Base-by-base conservation (phyloP, 169 alveolate species). In the Besnoitia besnoiti region DNA sequence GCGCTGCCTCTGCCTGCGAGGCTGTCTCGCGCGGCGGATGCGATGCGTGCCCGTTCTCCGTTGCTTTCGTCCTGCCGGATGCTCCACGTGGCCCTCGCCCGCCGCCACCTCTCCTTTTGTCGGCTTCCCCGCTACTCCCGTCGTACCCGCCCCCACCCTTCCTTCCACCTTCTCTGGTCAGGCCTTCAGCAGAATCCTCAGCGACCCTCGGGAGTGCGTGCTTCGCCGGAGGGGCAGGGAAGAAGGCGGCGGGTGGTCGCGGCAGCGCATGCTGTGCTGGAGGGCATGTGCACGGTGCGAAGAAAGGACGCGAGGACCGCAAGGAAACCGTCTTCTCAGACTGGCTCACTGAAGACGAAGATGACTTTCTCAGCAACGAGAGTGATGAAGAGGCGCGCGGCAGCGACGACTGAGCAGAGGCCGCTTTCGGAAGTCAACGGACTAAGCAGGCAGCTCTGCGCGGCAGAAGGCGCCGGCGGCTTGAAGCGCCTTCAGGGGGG, bases 311-410 rank as follows among this genome's bases (percentile, higher is more conserved):
- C 12, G 87, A 42, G 21, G 87, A 46, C 12, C 87, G 0, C 35
- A 42, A 37, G 35, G 61, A 77, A 42, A 77, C 59, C 35, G 87
- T 44, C 33, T 77, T 77, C n/a, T 77, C 87, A 4, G 87, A 77
- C 62, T 77, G 87, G 87, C 87, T 77, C 40, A 77, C 87, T 3
- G 87, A 77, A 27, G 87, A 77, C 37, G 87, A 77, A 51, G 87
- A 46, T 37, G 40, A 46, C 46, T 16, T 39, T 14, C 40, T 44
- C 84, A 73, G 84, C 84, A 44, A 73, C 49, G 84, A 73, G 33
- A 44, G 33, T 44, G 84, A 73, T 4, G 73, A 55, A 55, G 73
- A 55, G n/a, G 3, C 73, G 33, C 33, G 30, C 16, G 73, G 73
- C 73, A 55, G 73, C 27, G 73, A n/a, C n/a, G n/a, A 33, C 73